These are phyloP conservation scores for Trichocladium antarcticum DNA, from an alignment of 495 filamentous ascomycete species.

Conservation along the genomic window DNA sequence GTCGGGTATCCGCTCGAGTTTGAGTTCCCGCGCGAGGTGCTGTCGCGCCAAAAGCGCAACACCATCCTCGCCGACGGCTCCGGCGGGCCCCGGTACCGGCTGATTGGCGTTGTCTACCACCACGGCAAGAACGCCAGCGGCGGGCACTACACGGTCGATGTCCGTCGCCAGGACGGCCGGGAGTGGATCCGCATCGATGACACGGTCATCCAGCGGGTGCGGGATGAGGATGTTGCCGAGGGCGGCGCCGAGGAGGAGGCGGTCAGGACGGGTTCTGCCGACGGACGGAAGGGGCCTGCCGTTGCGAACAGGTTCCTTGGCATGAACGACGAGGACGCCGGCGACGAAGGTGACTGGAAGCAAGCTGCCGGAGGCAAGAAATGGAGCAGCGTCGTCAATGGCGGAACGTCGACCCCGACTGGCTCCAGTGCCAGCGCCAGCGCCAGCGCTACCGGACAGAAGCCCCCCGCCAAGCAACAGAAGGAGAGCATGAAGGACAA, in stretches of 20 bases:
- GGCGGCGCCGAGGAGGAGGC: conserved; percentile 67
- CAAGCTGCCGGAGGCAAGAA: conserved; percentile 63
- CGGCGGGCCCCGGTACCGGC: conserved; percentile 64
- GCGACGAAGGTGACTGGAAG: conserved; percentile 68
- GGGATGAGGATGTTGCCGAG: conserved; percentile 84
- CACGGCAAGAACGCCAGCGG: conserved; percentile 92
- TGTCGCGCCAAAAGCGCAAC: conserved; percentile 63
- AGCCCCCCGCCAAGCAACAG: conserved; percentile 44
- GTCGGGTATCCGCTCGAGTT: conserved; percentile 89
- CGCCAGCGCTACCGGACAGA: conserved; percentile 47
- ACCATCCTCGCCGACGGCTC: conserved; percentile 46
- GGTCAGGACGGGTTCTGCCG: conserved; percentile 40
- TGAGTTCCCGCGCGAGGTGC: conserved; percentile 88
- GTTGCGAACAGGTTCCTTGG: conserved; percentile 54
- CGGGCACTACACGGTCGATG: conserved; percentile 95
- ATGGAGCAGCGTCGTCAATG: conserved; percentile 55
- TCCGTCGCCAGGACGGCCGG: conserved; percentile 79
- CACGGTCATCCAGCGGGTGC: conserved; percentile 74
- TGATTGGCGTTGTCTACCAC: conserved; percentile 92
- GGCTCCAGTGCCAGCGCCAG: too few species aligned
- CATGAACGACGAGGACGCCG: conserved; percentile 56
- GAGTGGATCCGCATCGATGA: conserved; percentile 97
- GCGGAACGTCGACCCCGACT: conserved; percentile 30
- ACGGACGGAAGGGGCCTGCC: conserved; percentile 30
- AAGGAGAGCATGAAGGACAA: conserved; percentile 75